Conservation (phyloP, 768 basidiomycete species). For the Boletus barrowsii region DNA sequence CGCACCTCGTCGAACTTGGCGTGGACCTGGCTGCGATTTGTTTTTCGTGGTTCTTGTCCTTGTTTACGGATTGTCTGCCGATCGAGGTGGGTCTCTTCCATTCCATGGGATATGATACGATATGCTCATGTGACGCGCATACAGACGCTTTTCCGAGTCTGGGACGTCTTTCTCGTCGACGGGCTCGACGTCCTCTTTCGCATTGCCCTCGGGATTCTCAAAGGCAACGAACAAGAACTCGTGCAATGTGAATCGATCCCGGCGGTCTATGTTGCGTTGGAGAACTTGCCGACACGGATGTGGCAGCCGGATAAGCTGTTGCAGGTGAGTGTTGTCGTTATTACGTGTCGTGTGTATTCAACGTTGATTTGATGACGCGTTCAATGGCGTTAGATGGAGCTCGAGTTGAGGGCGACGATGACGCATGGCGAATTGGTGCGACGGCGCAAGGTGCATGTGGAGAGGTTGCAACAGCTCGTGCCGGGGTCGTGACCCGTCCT, state of each 20-base stretch:
- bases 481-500: slow-evolving; percentile 14
- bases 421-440: slow-evolving; percentile 54
- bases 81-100: slow-evolving; percentile 64
- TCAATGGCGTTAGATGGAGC: slow-evolving; percentile 42
- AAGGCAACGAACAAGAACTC: slow-evolving; percentile 79
- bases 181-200: slow-evolving; percentile 90
- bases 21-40: slow-evolving; percentile 93
- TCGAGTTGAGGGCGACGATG: slow-evolving; percentile 52
- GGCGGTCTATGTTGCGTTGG: slow-evolving; percentile 84
- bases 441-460: slow-evolving; percentile 51
- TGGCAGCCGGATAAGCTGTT: slow-evolving; percentile 92
- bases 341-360: neutral
- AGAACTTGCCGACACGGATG: slow-evolving; percentile 87
- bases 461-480: slow-evolving; percentile 41
- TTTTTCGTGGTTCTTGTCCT: slow-evolving; percentile 96
- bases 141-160: slow-evolving; percentile 90
- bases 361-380: neutral
- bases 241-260: slow-evolving; percentile 81
- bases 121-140: neutral
- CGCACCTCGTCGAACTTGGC: slow-evolving; percentile 74
- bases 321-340: slow-evolving; percentile 48
- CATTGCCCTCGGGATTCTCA: slow-evolving; percentile 84
- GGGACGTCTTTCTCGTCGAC: slow-evolving; percentile 94
- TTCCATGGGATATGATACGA: neutral
- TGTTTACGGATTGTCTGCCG: slow-evolving; percentile 95